phyloP scores from a whole-genome alignment of 768 basidiomycete species.

The Thelephora aurantiotincta region DNA sequence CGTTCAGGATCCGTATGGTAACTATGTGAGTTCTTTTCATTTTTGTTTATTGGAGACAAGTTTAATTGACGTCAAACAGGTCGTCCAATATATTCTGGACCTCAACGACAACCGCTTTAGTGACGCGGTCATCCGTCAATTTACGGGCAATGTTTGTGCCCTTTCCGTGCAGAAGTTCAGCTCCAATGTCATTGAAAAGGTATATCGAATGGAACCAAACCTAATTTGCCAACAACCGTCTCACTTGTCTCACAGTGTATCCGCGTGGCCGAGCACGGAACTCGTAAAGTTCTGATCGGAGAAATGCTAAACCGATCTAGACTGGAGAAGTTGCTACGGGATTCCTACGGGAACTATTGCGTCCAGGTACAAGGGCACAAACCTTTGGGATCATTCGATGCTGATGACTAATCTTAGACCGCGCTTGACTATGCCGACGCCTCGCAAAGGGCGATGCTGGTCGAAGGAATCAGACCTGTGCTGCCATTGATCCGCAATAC shows the following conservation, averaged over 20 bases:
- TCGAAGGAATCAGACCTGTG: slow-evolving; percentile 97
- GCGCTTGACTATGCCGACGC: slow-evolving; percentile 96
- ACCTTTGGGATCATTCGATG: slow-evolving; percentile 5
- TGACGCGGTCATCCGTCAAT: slow-evolving; percentile 94
- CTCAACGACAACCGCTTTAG: slow-evolving; percentile 98
- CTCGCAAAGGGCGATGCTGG: slow-evolving; percentile 79
- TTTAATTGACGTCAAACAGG: slow-evolving; percentile 27
- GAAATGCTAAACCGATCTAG: slow-evolving; percentile 90
- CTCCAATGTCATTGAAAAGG: slow-evolving; percentile 98
- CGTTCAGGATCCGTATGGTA: slow-evolving; percentile 94
- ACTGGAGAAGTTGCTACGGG: slow-evolving; percentile 88
- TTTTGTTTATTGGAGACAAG: slow-evolving; percentile 1
- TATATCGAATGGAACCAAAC: slow-evolving; percentile 14
- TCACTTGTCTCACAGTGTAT: slow-evolving; percentile 31
- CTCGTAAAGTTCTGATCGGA: slow-evolving; percentile 88
- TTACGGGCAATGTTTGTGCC: slow-evolving; percentile 93
- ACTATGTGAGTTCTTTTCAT: slow-evolving; percentile 46
- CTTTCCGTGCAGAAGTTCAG: slow-evolving; percentile 99
- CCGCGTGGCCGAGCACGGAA: slow-evolving; percentile 91
- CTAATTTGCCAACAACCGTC: neutral
- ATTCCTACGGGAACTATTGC: slow-evolving; percentile 95
- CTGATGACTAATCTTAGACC: slow-evolving; percentile 41
- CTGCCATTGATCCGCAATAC: slow-evolving; percentile 97
- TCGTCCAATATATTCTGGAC: slow-evolving; percentile 97
- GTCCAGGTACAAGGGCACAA: slow-evolving; percentile 47